Conservation (phyloP, 1,284 basidiomycete species). For the Ustilago vetiveriae region DNA sequence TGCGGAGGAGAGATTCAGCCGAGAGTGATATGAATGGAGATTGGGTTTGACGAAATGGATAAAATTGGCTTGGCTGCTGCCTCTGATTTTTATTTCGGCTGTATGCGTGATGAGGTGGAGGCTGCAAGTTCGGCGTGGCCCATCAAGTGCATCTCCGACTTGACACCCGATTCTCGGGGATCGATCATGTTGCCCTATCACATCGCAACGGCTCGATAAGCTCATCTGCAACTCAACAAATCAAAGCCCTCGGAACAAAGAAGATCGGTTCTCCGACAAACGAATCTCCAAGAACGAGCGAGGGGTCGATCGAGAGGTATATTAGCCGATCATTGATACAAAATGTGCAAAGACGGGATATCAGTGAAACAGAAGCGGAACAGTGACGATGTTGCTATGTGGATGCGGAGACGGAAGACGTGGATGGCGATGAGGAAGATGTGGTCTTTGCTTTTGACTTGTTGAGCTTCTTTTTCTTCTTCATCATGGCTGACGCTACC, state of each 20-base stretch:
- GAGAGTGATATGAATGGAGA: too few species aligned
- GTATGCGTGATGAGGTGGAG: constrained; percentile 21
- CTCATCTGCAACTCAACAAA: neutral
- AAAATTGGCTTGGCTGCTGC: constrained; percentile 6
- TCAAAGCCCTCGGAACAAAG: too few species aligned
- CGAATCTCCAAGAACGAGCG: too few species aligned
- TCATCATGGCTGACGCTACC: constrained; percentile 72
- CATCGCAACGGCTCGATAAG: neutral
- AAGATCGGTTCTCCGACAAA: too few species aligned
- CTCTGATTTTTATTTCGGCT: neutral
- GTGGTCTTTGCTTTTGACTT: constrained; percentile 21
- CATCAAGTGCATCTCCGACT: neutral
- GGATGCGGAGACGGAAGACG: constrained; percentile 28
- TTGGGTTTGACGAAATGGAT: too few species aligned
- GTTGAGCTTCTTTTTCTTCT: constrained; percentile 50
- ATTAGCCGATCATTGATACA: too few species aligned
- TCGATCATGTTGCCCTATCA: too few species aligned
- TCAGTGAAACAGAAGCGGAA: neutral
- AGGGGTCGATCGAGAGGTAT: too few species aligned
- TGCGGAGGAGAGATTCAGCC: too few species aligned
- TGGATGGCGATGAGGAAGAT: constrained; percentile 9
- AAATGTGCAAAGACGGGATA: too few species aligned
- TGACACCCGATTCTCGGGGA: too few species aligned
- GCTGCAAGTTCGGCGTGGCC: constrained; percentile 1
- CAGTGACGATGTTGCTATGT: neutral